Evolutionary conservation across 2,329 filamentous ascomycete genomes (phyloP).

Genomic region (Colletotrichum lini): DNA sequence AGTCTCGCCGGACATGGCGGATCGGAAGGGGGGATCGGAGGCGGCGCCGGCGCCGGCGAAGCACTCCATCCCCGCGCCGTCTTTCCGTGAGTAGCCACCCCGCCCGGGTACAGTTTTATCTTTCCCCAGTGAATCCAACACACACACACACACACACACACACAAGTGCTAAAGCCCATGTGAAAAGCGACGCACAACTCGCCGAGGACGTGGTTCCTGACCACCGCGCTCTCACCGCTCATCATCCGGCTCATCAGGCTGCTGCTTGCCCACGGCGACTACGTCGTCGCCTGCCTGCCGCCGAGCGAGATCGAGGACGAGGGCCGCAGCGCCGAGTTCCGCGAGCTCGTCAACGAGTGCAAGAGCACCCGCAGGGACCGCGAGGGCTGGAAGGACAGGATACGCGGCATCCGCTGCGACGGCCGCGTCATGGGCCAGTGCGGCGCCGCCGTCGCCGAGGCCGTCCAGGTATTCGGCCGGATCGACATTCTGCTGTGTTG

Average conservation of each 20-base stretch:
- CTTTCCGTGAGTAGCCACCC: constrained; percentile 63
- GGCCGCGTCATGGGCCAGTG: constrained; percentile 77
- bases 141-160: too few relatives aligned
- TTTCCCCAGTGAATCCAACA: background rate
- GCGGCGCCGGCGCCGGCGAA: constrained; percentile 30
- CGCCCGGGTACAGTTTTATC: constrained; percentile 47
- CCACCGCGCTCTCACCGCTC: constrained; percentile 87
- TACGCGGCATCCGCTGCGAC: constrained; percentile 76
- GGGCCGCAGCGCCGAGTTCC: constrained; percentile 82
- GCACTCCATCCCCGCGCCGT: constrained; percentile 60
- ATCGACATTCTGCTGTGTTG: constrained; percentile 94
- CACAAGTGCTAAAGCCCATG: constrained; percentile 35
- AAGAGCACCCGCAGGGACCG: constrained; percentile 74
- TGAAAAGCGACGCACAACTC: constrained; percentile 74
- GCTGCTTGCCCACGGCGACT: constrained; percentile 91
- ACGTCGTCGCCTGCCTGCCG: constrained; percentile 86
- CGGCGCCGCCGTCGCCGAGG: constrained; percentile 88
- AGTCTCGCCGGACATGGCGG: constrained; percentile 33
- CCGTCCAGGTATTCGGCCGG: constrained; percentile 85
- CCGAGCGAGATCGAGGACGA: constrained; percentile 85
- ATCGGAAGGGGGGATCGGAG: constrained; percentile 41
- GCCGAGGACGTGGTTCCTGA: constrained; percentile 94
- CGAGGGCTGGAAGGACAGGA: constrained; percentile 85
- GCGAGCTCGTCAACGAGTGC: constrained; percentile 81
- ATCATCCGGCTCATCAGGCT: constrained; percentile 85